Evolutionary conservation across 805 yeast genomes (phyloP), one percentile per base, ranked within the genome.

Genomic region (Suhomyces sp.): DNA sequence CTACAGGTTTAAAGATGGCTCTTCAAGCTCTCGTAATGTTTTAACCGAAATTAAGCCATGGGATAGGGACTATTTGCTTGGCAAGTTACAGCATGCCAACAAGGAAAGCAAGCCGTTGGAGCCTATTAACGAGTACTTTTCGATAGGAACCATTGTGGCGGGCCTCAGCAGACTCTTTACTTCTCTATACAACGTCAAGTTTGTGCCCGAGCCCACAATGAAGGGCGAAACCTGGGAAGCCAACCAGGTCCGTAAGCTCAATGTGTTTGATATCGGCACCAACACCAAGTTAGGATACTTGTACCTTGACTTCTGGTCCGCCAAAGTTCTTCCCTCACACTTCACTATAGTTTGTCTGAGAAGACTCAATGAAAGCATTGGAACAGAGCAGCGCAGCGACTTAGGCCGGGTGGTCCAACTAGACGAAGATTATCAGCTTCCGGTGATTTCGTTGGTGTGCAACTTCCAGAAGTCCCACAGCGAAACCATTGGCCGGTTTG

Each of bases 291-390:
- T 85, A 26, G 99, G 98, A 1, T 82, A 87, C 47, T 83, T 94
- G 24, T 94, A 94, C 66, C 81, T 96, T 60, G 99, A 94, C 67
- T 76, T 94, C 49, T 89, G 93, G 75, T 86, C 87, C 57, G 78
- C 96, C 50, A 78, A 76, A 7, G 85, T 90, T 1, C 84, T 87
- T 54, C 97, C 99, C 1, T 96, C 98, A 0, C 99, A 94, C 70
- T 94, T 90, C 71, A 94, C 98, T 0, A 89, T 94, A 6, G 90
- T 94, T 56, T 94, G 98, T 63, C 89, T 97, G n/a, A 80, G 98
- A 59, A 82, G 84, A 62, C 80, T 90, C 13, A 84, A 85, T 60
- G 63, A 58, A 33, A 76, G 62, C 58, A 64, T 54, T 50, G 75
- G 63, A 41, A 73, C 57, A 44, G 78, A 73, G 53, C 42, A 61